Evolutionary conservation across 768 basidiomycete species (phyloP).

Genomic region (Amanita pseudoporphyria): DNA sequence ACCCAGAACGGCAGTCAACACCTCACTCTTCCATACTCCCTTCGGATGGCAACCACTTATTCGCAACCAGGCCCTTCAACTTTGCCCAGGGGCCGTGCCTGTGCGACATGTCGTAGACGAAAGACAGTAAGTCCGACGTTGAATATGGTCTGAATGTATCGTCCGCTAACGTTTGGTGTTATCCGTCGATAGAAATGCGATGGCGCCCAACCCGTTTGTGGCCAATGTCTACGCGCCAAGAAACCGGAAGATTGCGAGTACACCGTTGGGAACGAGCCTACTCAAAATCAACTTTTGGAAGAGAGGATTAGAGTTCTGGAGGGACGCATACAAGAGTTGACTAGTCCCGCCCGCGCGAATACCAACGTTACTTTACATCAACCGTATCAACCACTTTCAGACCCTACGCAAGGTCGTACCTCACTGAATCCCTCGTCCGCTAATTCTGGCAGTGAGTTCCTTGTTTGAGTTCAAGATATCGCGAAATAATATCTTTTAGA

Average conservation of each 20-base stretch:
- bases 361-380: constrained; percentile 24
- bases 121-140: constrained; percentile 16
- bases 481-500: neutral
- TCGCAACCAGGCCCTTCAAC: constrained; percentile 2
- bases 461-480: neutral
- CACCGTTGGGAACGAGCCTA: constrained; percentile 32
- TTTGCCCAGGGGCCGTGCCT: constrained; percentile 20
- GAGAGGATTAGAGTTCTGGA: constrained; percentile 39
- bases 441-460: neutral
- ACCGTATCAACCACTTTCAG: constrained; percentile 21
- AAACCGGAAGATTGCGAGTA: constrained; percentile 55
- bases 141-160: too few species aligned
- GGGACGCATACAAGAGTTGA: constrained; percentile 36
- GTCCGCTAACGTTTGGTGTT: neutral
- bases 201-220: constrained; percentile 41
- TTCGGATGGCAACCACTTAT: constrained; percentile 2
- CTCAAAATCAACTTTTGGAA: constrained; percentile 40
- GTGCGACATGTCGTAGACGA: constrained; percentile 21
- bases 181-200: constrained; percentile 38
- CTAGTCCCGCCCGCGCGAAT: constrained; percentile 23
- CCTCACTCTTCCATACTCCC: neutral
- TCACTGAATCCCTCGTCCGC: neutral
- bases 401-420: neutral
- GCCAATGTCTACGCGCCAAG: constrained; percentile 37
- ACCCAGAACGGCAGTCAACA: neutral